Evolutionary conservation across 352 stramenopile species (phyloP).

Genomic region (Pythium sp.): DNA sequence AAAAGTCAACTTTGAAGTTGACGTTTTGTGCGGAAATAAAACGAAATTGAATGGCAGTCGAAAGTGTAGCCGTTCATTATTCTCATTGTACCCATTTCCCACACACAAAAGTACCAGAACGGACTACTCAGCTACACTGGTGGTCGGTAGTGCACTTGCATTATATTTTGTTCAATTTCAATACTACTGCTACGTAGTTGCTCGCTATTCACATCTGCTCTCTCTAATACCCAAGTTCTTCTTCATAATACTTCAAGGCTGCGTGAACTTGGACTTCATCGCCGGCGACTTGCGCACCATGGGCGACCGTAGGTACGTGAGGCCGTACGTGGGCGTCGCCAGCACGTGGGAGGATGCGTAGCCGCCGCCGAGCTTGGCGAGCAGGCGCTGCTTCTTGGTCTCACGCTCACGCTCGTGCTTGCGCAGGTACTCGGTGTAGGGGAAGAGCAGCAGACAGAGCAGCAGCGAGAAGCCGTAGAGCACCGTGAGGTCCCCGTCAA

Average conservation of each 20-base stretch:
- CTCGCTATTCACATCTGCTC: background rate
- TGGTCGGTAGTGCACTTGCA: background rate
- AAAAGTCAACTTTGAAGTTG: too few relatives aligned
- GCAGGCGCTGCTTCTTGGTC: slow-evolving; percentile 30
- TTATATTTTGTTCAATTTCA: background rate
- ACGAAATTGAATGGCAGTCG: too few relatives aligned
- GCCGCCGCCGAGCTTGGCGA: slow-evolving; percentile 20
- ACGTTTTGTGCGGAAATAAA: too few relatives aligned
- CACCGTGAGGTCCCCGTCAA: slow-evolving; percentile 51
- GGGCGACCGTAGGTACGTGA: slow-evolving; percentile 61
- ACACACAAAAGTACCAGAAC: too few relatives aligned
- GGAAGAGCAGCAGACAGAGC: slow-evolving; percentile 54
- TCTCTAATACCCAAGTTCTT: background rate
- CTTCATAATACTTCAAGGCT: background rate
- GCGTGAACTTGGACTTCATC: slow-evolving; percentile 12
- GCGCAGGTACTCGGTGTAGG: slow-evolving; percentile 52
- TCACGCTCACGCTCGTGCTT: slow-evolving; percentile 51
- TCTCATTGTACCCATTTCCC: too few relatives aligned
- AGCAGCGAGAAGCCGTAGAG: slow-evolving; percentile 52
- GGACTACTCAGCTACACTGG: too few relatives aligned
- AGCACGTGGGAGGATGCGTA: background rate
- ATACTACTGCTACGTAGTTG: background rate
- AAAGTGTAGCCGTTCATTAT: too few relatives aligned
- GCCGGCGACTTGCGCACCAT: slow-evolving; percentile 19
- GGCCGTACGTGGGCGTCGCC: slow-evolving; percentile 31